Percentiles rank a stretch among this genome's conserved stretches.
phyloP scores from a whole-genome alignment of 2,329 filamentous ascomycete species.

The Colletotrichum tanaceti region DNA sequence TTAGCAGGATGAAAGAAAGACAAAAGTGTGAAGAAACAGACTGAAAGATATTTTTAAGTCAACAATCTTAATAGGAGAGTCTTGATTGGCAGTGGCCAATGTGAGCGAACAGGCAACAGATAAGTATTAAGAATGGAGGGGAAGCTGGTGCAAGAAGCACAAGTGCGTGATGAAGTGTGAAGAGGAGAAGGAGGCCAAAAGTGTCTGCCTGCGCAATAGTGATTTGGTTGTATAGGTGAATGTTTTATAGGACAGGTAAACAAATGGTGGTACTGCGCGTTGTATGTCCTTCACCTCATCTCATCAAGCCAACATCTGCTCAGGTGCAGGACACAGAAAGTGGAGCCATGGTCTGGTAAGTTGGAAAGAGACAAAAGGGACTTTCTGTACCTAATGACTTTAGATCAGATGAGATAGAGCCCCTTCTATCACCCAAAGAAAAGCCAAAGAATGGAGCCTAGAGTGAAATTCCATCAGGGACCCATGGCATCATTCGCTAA shows the following conservation, averaged over 20 bases:
- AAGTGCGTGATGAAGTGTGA: not conserved
- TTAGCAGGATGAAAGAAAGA: not conserved
- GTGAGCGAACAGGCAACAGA: not conserved
- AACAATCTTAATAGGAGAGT: not conserved
- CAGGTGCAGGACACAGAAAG: not conserved
- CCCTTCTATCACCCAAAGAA: not conserved
- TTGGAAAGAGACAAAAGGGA: not conserved
- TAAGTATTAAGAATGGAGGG: not conserved
- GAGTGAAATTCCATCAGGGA: not conserved
- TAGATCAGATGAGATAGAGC: not conserved
- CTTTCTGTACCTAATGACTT: not conserved
- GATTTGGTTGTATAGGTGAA: not conserved
- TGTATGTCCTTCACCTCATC: not conserved
- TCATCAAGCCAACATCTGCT: not conserved
- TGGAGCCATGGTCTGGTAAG: not conserved
- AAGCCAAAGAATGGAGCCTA: no score
- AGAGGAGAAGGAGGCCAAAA: not conserved
- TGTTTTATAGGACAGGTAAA: not conserved
- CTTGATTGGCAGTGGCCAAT: not conserved
- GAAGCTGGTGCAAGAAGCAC: not conserved
- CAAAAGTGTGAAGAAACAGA: not conserved
- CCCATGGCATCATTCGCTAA: not conserved
- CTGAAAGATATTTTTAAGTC: not conserved
- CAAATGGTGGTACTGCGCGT: not conserved
- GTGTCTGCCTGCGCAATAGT: no score